Base-by-base conservation (phyloP, 768 basidiomycete genomes). In the Tricholoma bakamatsutake region DNA sequence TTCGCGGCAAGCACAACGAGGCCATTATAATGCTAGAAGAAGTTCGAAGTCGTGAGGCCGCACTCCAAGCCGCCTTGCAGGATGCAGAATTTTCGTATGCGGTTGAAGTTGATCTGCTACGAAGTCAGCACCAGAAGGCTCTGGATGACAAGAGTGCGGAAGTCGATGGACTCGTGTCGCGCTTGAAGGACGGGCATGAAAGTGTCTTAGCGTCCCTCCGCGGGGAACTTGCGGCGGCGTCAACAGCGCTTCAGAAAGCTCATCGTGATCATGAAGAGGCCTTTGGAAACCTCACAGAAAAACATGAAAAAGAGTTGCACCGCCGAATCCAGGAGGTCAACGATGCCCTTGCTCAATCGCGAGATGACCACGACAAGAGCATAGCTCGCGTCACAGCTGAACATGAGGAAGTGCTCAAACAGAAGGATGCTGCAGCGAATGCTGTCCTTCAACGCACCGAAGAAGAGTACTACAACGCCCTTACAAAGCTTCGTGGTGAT, bases 391-490 rank as follows among this genome's bases (percentile, higher is more conserved):
- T 78, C 24, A 65, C 67, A 13, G 71, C 74, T 1, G 85, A 83
- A 51, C 85, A 90, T 61, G 72, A 76, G 12, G 80, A 80, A 51
- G 61, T 67, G 9, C 66, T 84, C 57, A 85, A 84, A 68, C 75
- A 77, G 66, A 83, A 82, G 66, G 84, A 86, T 42, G 83, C 82
- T 10, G 76, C 81, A 57, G 70, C 80, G 27, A 76, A 82, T 5
- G 72, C 77, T 11, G 72, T 76, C 39, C 77, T 90, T 12, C 82
- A 83, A 57, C 80, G 77, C 51, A 90, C 87, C 5, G 87, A 89
- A 63, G 89, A 87, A 62, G 86, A 91, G 65, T 91, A 90, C 63
- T 90, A 91, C 66, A 84, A 90, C 56, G 84, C 83, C 18, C 73
- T 93, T 40, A 88, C 84, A 12, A 88, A 88, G 61, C 79, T 93